Percentiles rank a stretch among this genome's conserved stretches.
These are phyloP conservation scores for Pestalotiopsis sp. DNA, from an alignment of 2,329 filamentous ascomycete species.

Conservation along the genomic window DNA sequence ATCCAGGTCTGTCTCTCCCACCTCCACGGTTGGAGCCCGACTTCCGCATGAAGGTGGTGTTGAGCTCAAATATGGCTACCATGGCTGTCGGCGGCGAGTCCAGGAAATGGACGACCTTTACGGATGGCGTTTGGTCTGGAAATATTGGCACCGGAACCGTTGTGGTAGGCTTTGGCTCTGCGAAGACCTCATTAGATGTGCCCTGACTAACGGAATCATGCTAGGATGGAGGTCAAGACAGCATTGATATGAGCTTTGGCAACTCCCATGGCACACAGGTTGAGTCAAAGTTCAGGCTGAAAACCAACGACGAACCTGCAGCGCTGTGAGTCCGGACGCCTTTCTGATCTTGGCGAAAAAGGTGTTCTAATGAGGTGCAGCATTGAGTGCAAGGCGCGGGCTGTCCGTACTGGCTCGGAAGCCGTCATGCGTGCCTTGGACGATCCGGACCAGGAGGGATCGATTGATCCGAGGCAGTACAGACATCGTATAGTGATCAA, in stretches of 20 bases:
- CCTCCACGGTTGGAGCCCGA: constrained; percentile 26
- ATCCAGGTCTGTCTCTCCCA: constrained; percentile 27
- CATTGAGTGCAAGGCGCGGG: constrained; percentile 31
- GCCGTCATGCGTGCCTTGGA: constrained; percentile 25
- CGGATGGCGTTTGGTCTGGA: constrained; percentile 30
- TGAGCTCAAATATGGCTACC: constrained; percentile 28
- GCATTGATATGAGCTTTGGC: constrained; percentile 24
- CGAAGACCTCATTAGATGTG: too few relatives aligned
- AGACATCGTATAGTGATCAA: constrained; percentile 29
- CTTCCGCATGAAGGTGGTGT: constrained; percentile 29
- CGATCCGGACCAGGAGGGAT: constrained; percentile 18
- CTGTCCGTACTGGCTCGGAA: constrained; percentile 24
- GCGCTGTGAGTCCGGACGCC: constrained; percentile 24
- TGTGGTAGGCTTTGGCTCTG: constrained; percentile 20
- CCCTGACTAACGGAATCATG: constrained; percentile 5
- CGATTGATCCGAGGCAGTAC: constrained; percentile 26
- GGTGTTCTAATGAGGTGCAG: constrained; percentile 16
- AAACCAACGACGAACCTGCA: constrained; percentile 27
- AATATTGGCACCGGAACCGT: constrained; percentile 28
- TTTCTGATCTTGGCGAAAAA: background rate
- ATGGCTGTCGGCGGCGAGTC: constrained; percentile 25
- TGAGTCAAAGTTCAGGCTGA: constrained; percentile 27
- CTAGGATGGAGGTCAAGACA: constrained; percentile 30
- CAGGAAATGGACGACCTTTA: constrained; percentile 30
- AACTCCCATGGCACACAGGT: constrained; percentile 25